A percentile compares a stretch with the other conserved stretches of the same genome.
Conservation (phyloP, 2,329 filamentous ascomycete genomes). For the Ophiostoma montium region DNA sequence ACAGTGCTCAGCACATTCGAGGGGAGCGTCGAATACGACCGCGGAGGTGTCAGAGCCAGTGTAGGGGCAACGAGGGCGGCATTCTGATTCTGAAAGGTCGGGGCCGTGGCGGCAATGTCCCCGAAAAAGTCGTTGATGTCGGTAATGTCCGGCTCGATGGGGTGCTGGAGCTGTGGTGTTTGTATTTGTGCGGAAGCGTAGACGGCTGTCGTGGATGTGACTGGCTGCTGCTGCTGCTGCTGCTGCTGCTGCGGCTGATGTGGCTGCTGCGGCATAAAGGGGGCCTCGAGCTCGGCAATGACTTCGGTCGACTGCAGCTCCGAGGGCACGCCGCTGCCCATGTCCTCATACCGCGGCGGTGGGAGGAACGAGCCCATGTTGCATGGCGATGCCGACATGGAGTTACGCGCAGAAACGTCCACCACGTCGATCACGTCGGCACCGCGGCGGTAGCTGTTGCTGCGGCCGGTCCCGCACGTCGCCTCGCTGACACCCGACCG, state of each 20-base stretch:
- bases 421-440: neutral
- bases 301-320: conserved; percentile 35
- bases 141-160: neutral
- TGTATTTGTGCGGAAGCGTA: neutral
- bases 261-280: conserved; percentile 16
- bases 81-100: conserved; percentile 14
- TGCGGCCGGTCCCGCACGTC: conserved; percentile 1
- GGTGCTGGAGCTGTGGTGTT: neutral
- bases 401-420: neutral
- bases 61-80: neutral
- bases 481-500: conserved; percentile 2
- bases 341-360: conserved; percentile 31
- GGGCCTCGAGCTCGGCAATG: conserved; percentile 39
- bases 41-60: conserved; percentile 3
- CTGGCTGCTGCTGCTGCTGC: too few species aligned
- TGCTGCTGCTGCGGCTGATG: too few species aligned
- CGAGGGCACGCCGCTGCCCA: conserved; percentile 13
- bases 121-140: neutral
- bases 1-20: neutral
- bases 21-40: neutral
- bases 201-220: too few species aligned
- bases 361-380: conserved; percentile 20
- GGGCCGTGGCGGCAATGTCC: neutral
- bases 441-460: conserved; percentile 1
- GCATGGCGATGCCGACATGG: conserved; percentile 1